Evolutionary conservation across 352 stramenopile genomes (phyloP).

Genomic region (Phytophthora kernoviae): DNA sequence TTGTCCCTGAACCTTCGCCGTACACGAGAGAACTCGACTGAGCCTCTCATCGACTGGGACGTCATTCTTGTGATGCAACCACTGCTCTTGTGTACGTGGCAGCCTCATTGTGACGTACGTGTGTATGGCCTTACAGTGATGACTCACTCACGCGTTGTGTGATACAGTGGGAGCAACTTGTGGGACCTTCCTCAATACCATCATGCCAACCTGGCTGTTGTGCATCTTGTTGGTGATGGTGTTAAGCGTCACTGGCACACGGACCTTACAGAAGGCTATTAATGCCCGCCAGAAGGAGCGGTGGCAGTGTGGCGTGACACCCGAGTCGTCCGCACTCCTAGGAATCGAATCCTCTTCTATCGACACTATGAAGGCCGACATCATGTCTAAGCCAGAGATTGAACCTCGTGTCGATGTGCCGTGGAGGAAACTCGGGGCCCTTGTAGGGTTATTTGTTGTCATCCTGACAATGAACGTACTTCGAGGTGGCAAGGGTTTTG

Average conservation of each 20-base stretch:
- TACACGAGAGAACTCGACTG: slow-evolving; percentile 85
- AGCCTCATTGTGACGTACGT: too few relatives aligned
- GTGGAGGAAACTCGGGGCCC: slow-evolving; percentile 78
- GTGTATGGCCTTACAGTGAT: too few relatives aligned
- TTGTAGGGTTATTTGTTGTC: slow-evolving; percentile 88
- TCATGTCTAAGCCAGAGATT: slow-evolving; percentile 16
- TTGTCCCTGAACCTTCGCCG: slow-evolving; percentile 92
- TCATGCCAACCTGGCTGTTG: slow-evolving; percentile 90
- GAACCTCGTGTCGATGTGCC: slow-evolving; percentile 55
- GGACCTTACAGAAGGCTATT: slow-evolving; percentile 90
- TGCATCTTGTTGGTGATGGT: slow-evolving; percentile 90
- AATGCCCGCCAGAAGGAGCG: slow-evolving; percentile 87
- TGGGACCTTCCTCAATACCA: slow-evolving; percentile 92
- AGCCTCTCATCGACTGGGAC: slow-evolving; percentile 97
- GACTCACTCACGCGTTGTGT: slow-evolving; percentile 11
- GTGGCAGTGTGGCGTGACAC: slow-evolving; percentile 44
- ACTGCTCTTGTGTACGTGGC: slow-evolving; percentile 69
- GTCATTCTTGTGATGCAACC: slow-evolving; percentile 97
- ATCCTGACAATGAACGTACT: slow-evolving; percentile 93
- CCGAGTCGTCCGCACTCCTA: slow-evolving; percentile 24
- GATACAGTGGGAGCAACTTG: slow-evolving; percentile 61
- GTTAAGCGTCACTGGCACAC: slow-evolving; percentile 86
- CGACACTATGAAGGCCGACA: slow-evolving; percentile 22
- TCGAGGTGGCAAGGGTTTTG: slow-evolving; percentile 89
- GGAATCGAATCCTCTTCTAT: slow-evolving; percentile 2